Conservation (phyloP, 2,329 filamentous ascomycete genomes). For the Pseudogymnoascus sp. region DNA sequence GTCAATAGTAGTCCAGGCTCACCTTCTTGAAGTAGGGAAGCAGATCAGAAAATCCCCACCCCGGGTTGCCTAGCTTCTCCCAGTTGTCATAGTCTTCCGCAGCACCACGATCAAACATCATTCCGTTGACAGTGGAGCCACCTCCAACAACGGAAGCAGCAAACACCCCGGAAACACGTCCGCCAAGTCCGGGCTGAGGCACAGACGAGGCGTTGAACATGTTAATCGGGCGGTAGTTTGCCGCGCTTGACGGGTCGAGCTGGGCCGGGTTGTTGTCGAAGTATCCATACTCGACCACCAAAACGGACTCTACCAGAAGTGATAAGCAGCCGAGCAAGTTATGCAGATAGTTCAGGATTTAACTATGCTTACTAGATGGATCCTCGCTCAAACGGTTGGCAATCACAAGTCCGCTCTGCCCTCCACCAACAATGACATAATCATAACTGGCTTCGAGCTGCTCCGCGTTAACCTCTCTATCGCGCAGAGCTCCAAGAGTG, state of each 20-base stretch:
- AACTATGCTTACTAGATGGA: slow-evolving; percentile 8
- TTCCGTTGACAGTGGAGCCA: slow-evolving; percentile 33
- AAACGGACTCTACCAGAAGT: slow-evolving; percentile 1
- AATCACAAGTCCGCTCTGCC: slow-evolving; percentile 36
- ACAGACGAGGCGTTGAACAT: slow-evolving; percentile 11
- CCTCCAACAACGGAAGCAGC: slow-evolving; percentile 27
- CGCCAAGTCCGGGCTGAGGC: slow-evolving; percentile 9
- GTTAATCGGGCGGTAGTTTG: background rate
- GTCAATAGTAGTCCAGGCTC: slow-evolving; percentile 13
- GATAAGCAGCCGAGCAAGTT: background rate
- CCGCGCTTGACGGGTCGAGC: background rate
- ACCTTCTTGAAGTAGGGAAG: slow-evolving; percentile 36
- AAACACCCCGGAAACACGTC: background rate
- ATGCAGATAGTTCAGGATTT: background rate
- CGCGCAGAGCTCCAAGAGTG: background rate
- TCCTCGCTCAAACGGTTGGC: slow-evolving; percentile 35
- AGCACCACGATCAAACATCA: slow-evolving; percentile 31
- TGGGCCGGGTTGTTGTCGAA: background rate
- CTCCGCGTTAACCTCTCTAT: background rate
- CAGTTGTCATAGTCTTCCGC: slow-evolving; percentile 37
- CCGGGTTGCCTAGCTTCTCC: slow-evolving; percentile 37
- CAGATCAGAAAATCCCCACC: slow-evolving; percentile 36
- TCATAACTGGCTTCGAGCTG: slow-evolving; percentile 21
- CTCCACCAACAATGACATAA: slow-evolving; percentile 37
- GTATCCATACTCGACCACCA: slow-evolving; percentile 8